These are phyloP conservation scores for Pilasporangium apinafurcum DNA, from an alignment of 352 stramenopile species.

Conservation along the genomic window DNA sequence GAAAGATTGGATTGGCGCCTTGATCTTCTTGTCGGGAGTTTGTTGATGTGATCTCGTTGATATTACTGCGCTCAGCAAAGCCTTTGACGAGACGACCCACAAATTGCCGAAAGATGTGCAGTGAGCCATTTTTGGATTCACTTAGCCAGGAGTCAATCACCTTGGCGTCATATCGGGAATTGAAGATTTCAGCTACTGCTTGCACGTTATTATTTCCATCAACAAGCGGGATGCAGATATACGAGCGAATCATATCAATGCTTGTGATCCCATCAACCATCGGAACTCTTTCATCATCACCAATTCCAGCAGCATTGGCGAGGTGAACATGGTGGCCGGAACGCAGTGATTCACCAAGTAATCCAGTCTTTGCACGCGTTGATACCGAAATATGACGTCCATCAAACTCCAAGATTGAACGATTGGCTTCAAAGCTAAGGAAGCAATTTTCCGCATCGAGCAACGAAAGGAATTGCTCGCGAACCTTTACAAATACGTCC, in stretches of 20 bases:
- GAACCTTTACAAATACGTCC: constrained; percentile 47
- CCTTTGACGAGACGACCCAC: constrained; percentile 49
- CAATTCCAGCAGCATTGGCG: constrained; percentile 11
- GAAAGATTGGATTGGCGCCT: too few species aligned
- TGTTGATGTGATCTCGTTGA: constrained; percentile 14
- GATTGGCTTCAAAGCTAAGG: constrained; percentile 47
- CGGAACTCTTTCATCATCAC: constrained; percentile 6
- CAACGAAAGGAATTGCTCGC: constrained; percentile 56
- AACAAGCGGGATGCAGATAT: constrained; percentile 64
- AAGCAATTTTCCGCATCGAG: constrained; percentile 60
- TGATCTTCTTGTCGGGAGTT: too few species aligned
- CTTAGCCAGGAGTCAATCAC: constrained; percentile 39
- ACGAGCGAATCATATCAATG: constrained; percentile 39
- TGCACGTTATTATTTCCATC: constrained; percentile 42
- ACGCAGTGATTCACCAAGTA: constrained; percentile 14
- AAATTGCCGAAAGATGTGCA: constrained; percentile 57
- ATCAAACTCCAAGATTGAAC: constrained; percentile 52
- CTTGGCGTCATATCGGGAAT: constrained; percentile 37
- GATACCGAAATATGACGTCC: constrained; percentile 39
- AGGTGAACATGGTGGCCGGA: constrained; percentile 35
- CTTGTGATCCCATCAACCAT: constrained; percentile 19
- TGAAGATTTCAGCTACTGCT: constrained; percentile 65
- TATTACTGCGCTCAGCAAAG: constrained; percentile 28
- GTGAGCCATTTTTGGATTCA: constrained; percentile 22
- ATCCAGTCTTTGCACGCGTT: constrained; percentile 15